Conservation (phyloP, 176 grass and related monocot genomes). For the Hordeum marinum region DNA sequence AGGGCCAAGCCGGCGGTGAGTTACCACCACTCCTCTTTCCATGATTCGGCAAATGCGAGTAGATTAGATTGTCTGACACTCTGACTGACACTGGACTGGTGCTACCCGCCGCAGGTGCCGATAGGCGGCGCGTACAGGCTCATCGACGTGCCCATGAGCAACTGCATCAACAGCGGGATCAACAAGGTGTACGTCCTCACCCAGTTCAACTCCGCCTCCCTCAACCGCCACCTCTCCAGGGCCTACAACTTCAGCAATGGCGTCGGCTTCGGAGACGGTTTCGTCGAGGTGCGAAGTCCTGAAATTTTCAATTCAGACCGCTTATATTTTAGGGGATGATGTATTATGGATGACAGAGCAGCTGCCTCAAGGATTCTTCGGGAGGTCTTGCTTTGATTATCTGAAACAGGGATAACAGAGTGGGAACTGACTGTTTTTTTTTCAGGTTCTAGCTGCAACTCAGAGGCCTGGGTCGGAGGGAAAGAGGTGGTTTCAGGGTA, state of each 20-base stretch:
- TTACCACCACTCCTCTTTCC: not conserved
- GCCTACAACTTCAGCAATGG: slow-evolving; percentile 72
- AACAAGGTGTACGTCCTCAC: slow-evolving; percentile 94
- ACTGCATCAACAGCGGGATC: slow-evolving; percentile 92
- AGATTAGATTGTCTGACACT: too few relatives aligned
- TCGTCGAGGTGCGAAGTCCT: slow-evolving; percentile 56
- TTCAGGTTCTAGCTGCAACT: slow-evolving; percentile 85
- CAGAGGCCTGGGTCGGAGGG: slow-evolving; percentile 72
- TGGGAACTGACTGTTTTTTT: not conserved
- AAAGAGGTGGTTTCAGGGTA: slow-evolving; percentile 89
- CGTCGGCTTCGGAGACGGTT: slow-evolving; percentile 61
- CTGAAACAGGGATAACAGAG: not conserved
- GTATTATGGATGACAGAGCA: too few relatives aligned
- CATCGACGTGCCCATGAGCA: slow-evolving; percentile 96
- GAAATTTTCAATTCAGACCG: not conserved
- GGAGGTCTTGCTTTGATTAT: not conserved
- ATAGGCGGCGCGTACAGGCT: slow-evolving; percentile 85
- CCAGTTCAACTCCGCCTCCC: slow-evolving; percentile 84
- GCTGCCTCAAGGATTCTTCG: not conserved
- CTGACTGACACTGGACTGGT: not conserved
- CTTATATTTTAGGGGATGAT: not conserved
- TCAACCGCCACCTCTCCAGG: slow-evolving; percentile 80
- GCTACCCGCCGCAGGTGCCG: slow-evolving; percentile 46
- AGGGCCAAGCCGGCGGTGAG: slow-evolving; percentile 90
- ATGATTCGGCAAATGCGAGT: not conserved